A percentile compares a stretch with the other conserved stretches of the same genome.
These are phyloP conservation scores for Gracilaria gracilis DNA, from an alignment of 23 red algal genomes.

Conservation along the genomic window DNA sequence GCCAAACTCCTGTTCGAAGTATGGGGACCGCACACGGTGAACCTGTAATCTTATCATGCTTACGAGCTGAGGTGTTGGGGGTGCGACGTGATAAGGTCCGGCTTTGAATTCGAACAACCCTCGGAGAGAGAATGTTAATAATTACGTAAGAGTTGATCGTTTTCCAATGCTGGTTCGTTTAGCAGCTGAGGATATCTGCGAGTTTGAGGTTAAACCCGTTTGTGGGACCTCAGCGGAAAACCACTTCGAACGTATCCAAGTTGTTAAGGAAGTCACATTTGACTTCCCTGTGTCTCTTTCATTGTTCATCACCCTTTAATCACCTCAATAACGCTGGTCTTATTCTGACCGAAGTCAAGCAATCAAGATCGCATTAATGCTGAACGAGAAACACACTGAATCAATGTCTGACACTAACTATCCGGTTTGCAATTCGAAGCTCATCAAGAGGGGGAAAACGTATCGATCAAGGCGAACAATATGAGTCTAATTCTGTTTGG, in stretches of 20 bases:
- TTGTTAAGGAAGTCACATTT: background rate
- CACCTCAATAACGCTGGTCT: background rate
- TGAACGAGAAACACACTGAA: background rate
- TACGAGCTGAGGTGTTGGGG: background rate
- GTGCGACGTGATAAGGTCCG: slow-evolving; percentile 1
- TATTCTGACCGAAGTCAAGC: background rate
- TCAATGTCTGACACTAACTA: background rate
- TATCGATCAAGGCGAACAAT: background rate
- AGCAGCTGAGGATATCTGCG: background rate
- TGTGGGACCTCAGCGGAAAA: background rate
- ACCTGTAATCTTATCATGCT: background rate
- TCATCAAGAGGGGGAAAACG: background rate
- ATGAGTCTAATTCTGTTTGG: slow-evolving; percentile 1
- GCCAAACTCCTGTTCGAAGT: too few relatives aligned
- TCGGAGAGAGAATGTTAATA: background rate
- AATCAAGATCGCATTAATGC: background rate
- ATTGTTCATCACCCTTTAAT: background rate
- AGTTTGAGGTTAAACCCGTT: background rate
- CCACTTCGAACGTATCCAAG: background rate
- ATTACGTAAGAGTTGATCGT: background rate
- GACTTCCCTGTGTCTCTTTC: background rate
- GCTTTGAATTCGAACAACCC: background rate
- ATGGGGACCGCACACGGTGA: background rate
- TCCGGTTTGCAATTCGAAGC: background rate
- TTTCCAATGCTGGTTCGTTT: background rate